Percentiles rank a stretch among this genome's conserved stretches.
Conservation (phyloP, 768 basidiomycete genomes). For the Amanita subjunquillea region DNA sequence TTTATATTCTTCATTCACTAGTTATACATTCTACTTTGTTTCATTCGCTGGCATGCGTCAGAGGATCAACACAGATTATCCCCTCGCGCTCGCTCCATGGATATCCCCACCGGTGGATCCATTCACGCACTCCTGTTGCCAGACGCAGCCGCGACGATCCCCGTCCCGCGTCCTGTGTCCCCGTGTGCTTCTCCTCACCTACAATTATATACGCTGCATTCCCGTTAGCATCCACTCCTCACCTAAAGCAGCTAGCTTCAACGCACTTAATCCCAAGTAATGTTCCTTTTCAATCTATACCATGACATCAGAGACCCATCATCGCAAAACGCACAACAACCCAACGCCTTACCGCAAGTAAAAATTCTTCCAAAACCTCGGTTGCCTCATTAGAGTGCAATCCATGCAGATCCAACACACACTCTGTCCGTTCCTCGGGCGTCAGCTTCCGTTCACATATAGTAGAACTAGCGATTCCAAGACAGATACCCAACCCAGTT, state of each 20-base stretch:
- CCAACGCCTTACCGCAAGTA: conserved; percentile 58
- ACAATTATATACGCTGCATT: conserved; percentile 74
- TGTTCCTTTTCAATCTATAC: conserved; percentile 75
- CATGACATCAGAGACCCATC: no score
- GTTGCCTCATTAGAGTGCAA: conserved; percentile 90
- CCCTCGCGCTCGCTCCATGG: conserved; percentile 93
- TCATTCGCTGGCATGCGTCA: conserved; percentile 57
- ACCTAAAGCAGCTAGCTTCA: neutral
- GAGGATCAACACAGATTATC: conserved; percentile 77
- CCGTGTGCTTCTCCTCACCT: conserved; percentile 94
- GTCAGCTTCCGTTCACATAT: conserved; percentile 46
- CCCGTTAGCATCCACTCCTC: neutral
- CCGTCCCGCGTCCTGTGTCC: conserved; percentile 73
- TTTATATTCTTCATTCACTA: no score
- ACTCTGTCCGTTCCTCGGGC: conserved; percentile 86
- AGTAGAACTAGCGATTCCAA: conserved; percentile 72
- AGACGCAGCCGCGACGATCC: conserved; percentile 79
- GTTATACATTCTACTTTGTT: conserved; percentile 1
- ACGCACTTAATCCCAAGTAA: conserved; percentile 75
- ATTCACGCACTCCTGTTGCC: conserved; percentile 80
- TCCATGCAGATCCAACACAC: conserved; percentile 83
- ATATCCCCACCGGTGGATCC: conserved; percentile 91
- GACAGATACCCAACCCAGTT: conserved; percentile 71
- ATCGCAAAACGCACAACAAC: neutral
- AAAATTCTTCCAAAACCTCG: conserved; percentile 82